These are phyloP conservation scores for Diddensiella transvaalensis DNA, from an alignment of 805 yeast genomes.

Conservation along the genomic window DNA sequence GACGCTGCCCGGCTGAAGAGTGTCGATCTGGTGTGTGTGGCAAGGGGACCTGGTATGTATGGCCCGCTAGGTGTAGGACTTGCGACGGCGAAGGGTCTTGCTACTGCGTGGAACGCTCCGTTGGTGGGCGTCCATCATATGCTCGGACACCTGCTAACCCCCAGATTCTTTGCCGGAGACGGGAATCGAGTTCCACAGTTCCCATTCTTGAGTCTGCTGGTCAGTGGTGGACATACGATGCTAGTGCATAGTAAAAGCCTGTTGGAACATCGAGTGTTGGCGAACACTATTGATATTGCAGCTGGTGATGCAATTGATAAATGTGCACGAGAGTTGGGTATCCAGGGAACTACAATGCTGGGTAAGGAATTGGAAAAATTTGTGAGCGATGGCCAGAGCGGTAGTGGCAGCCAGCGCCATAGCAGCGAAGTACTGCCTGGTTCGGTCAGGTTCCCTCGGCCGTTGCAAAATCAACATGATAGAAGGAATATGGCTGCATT, in stretches of 20 bases:
- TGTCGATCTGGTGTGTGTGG: slow-evolving; percentile 74
- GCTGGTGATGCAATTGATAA: slow-evolving; percentile 93
- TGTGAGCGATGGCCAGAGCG: slow-evolving; percentile 28
- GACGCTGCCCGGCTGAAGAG: slow-evolving; percentile 26
- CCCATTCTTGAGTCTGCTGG: slow-evolving; percentile 72
- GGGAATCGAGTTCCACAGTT: slow-evolving; percentile 61
- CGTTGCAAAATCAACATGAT: slow-evolving; percentile 48
- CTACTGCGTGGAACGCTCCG: slow-evolving; percentile 74
- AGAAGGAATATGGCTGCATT: slow-evolving; percentile 49
- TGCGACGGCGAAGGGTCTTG: slow-evolving; percentile 79
- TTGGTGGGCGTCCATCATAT: slow-evolving; percentile 91
- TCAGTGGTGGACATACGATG: slow-evolving; percentile 95
- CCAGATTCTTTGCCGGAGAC: slow-evolving; percentile 48
- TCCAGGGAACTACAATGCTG: slow-evolving; percentile 69
- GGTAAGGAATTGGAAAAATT: slow-evolving; percentile 76
- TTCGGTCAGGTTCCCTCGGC: slow-evolving; percentile 41
- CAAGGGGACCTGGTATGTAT: slow-evolving; percentile 96
- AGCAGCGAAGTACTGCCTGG: no score
- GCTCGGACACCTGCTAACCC: slow-evolving; percentile 83
- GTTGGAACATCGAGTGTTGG: slow-evolving; percentile 64
- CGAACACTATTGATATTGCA: slow-evolving; percentile 81
- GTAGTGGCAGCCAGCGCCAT: slow-evolving; percentile 10
- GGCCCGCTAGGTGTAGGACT: slow-evolving; percentile 82
- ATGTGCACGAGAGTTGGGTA: slow-evolving; percentile 81
- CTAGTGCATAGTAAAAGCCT: slow-evolving; percentile 63